Evolutionary conservation across 768 basidiomycete genomes (phyloP).

Genomic region (Albatrellus ellisii): DNA sequence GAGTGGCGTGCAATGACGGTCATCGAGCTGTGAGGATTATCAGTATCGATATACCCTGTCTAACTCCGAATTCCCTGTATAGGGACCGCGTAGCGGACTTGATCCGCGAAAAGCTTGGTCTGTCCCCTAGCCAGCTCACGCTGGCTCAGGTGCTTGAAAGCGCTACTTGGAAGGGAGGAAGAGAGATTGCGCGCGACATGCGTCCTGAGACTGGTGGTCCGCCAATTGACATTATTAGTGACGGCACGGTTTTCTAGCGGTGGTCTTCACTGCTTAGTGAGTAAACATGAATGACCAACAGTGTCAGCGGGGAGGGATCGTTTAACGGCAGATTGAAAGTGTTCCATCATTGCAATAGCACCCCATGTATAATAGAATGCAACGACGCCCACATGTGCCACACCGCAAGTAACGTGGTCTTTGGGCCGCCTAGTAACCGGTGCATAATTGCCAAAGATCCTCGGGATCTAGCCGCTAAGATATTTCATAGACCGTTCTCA

Average conservation of each 20-base stretch:
- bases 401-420: no score
- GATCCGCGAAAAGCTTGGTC: conserved; percentile 46
- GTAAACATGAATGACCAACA: no score
- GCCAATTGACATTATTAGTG: conserved; percentile 76
- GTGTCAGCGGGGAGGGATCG: not conserved
- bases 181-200: conserved; percentile 77
- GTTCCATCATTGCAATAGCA: no score
- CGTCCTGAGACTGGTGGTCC: conserved; percentile 68
- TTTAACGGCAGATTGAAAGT: no score
- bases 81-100: conserved; percentile 72
- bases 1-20: conserved; percentile 98
- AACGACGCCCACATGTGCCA: no score
- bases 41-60: not conserved
- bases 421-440: no score
- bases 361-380: no score
- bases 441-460: no score
- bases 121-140: conserved; percentile 40
- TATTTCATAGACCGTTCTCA: no score
- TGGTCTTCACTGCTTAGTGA: no score
- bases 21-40: conserved; percentile 57
- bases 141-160: conserved; percentile 87
- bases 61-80: conserved; percentile 3
- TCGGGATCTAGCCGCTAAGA: no score
- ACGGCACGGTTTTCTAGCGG: conserved; percentile 74
- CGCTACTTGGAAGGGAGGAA: conserved; percentile 94